Conservation (phyloP, 805 yeast species). For the Candida ulmi region DNA sequence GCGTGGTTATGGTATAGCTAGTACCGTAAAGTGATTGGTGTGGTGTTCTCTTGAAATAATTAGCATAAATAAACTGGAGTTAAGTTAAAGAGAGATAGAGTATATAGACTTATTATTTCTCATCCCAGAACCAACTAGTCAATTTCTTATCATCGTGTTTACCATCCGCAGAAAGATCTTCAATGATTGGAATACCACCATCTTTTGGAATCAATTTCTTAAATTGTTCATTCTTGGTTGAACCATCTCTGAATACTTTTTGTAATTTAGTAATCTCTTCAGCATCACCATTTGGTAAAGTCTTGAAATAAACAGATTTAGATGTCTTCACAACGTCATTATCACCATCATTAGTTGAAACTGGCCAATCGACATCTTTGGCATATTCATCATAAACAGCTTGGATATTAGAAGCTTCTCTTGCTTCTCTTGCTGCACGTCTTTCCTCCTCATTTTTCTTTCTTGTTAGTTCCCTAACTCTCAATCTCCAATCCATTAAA, state of each 20-base stretch:
- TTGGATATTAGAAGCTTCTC: conserved; percentile 11
- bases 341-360: conserved; percentile 11
- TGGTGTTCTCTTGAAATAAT: too few species aligned
- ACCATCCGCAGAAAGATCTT: conserved; percentile 8
- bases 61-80: too few species aligned
- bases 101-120: neutral
- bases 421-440: conserved; percentile 7
- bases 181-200: conserved; percentile 31
- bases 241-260: conserved; percentile 39
- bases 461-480: conserved; percentile 42
- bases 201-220: conserved; percentile 32
- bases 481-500: conserved; percentile 61
- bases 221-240: conserved; percentile 30
- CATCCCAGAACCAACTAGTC: conserved; percentile 20
- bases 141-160: conserved; percentile 2
- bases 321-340: conserved; percentile 32
- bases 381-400: conserved; percentile 21
- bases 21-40: too few species aligned
- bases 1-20: too few species aligned
- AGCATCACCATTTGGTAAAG: conserved; percentile 36
- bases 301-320: conserved; percentile 29
- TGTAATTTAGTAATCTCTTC: conserved; percentile 34
- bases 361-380: conserved; percentile 14
- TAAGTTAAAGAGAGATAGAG: too few species aligned
- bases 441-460: conserved; percentile 26